Evolutionary conservation across 2,329 filamentous ascomycete species (phyloP), one percentile per base, ranked within the genome.

Genomic region (Ceratocystis lukuohia): DNA sequence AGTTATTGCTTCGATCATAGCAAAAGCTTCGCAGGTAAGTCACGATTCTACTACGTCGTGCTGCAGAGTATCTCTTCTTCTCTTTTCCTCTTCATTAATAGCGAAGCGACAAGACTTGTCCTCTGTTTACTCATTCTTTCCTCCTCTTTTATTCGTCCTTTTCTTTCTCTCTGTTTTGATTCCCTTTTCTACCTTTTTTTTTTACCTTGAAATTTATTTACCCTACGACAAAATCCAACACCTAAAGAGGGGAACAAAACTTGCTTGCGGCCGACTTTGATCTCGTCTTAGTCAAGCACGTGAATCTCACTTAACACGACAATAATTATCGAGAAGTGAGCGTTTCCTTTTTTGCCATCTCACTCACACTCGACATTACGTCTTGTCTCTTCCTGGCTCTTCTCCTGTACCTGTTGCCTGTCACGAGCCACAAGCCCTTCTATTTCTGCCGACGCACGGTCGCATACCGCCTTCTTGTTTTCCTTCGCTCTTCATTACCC

Each of bases 401-500:
- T 50, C 30, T 64, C 28, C 25, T 37, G 50, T 6, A 48, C 50
- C 53, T 45, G 53, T 57, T 25, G 33, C 25, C 46, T 50, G 41
- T 50, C 62, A 64, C 45, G 28, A 48, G 46, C 44, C 62, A 64
- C 30, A 48, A 37, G 30, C 50, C 50, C 22, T 46, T 17, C 22
- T 46, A 25, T 44, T 63, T 61, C 61, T 66, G 45, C 30, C 59
- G 25, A 57, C 61, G 48, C 65, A 66, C 61, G 61, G 65, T 66
- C 65, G 65, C 61, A 66, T 66, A 66, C 48, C 59, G 65, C 61
- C 44, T 66, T 59, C 45, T 63, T 62, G 50, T 45, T 63, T 66
- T 57, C 59, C 45, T 45, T 25, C 45, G 12, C 17, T 25, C 37
- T 30, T 33, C 44, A 12, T 20, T 63, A 48, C 61, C 12, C 46